A percentile compares a stretch with the other conserved stretches of the same genome.
phyloP scores from a whole-genome alignment of 2,329 filamentous ascomycete species.

The Exophiala dermatitidis region DNA sequence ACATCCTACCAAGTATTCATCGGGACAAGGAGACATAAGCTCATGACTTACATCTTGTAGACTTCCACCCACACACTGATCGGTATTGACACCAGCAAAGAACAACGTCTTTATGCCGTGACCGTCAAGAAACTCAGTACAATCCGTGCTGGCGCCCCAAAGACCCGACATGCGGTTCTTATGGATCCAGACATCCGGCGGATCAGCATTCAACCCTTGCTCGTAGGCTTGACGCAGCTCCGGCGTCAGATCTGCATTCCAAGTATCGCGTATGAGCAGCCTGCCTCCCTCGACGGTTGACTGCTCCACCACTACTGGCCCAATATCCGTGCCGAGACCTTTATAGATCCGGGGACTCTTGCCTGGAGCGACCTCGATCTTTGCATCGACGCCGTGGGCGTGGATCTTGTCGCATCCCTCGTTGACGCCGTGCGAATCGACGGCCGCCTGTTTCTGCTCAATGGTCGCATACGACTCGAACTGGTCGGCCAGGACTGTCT shows the following conservation, averaged over 20 bases:
- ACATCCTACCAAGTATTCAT: not conserved
- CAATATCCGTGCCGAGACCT: conserved; percentile 45
- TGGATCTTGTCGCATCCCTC: conserved; percentile 20
- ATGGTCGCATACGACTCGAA: conserved; percentile 15
- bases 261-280: conserved; percentile 47
- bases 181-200: conserved; percentile 46
- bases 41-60: conserved; percentile 39
- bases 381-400: conserved; percentile 10
- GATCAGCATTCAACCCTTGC: conserved; percentile 24
- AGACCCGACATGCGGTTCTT: conserved; percentile 56
- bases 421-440: conserved; percentile 27
- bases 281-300: conserved; percentile 28
- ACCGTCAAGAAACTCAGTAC: conserved; percentile 39
- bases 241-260: conserved; percentile 50
- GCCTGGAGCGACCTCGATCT: conserved; percentile 9
- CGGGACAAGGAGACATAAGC: not conserved
- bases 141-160: conserved; percentile 42
- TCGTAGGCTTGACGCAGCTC: conserved; percentile 39
- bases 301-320: conserved; percentile 32
- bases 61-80: conserved; percentile 49
- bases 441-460: conserved; percentile 19
- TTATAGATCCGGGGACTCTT: conserved; percentile 29
- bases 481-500: conserved; percentile 29
- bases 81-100: conserved; percentile 55
- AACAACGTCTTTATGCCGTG: conserved; percentile 45